Evolutionary conservation across 805 yeast species (phyloP), one percentile per base, ranked within the genome.

Genomic region (Sungouiella blattae): DNA sequence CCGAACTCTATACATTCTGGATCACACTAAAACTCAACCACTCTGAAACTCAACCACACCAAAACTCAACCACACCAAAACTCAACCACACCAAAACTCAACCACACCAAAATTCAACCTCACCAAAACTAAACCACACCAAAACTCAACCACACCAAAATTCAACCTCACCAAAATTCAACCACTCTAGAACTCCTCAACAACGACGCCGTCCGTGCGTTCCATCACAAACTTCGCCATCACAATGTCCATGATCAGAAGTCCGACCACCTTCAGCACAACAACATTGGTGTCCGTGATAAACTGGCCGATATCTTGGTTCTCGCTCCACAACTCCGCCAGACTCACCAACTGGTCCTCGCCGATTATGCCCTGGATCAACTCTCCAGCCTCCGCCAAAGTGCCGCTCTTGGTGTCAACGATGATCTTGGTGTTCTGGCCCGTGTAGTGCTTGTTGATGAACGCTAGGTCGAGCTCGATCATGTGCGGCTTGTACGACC

Each of bases 401-500:
- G 78, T 66, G 41, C 79, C 83, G 12, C 70, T 73, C 28, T 60
- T 62, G 0, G 86, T 78, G 47, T 80, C 87, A 3, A 80, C 83
- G 5, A 80, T 55, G 20, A 80, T 67, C 36, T 67, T 63, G 3
- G 69, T 67, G 5, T 58, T 59, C 8, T 55, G 46, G 1, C 44
- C 40, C 12, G 70, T 53, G 38, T 68, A 47, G 14, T 47, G 52
- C 17, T 47, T 36, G 3, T 51, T 47, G 8, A 76, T 58, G 26
- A 73, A 57, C 2, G 59, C 56, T 17, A 57, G 58, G 41, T 78
- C 83, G 34, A 78, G 69, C 55, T 80, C 87, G 26, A 64, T 64
- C 87, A 80, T 79, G 41, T 73, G 71, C 11, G 85, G 85, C 52
- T 78, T 77, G 52, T 79, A 80, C 13, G 83, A 75, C 1, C 87